A percentile compares a stretch with the other conserved stretches of the same genome.
phyloP scores from a whole-genome alignment of 208 protist species.

The Trichomonas vaginalis region DNA sequence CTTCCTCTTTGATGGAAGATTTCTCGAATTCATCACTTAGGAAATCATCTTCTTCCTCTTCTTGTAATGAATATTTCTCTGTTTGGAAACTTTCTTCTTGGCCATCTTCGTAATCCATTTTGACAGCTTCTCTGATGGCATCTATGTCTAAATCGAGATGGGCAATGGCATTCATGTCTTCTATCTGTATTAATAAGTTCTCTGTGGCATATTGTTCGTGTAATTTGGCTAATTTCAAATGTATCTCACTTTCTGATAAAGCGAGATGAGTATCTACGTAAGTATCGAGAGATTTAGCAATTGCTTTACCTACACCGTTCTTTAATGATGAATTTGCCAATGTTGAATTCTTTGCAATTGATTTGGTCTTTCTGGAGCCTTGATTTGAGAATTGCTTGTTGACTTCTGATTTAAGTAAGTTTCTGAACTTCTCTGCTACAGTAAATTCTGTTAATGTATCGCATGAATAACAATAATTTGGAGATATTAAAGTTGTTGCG shows the following conservation, averaged over 20 bases:
- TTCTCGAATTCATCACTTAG: neutral
- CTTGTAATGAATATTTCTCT: neutral
- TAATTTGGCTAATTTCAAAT: neutral
- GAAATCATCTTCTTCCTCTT: neutral
- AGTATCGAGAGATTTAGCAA: neutral
- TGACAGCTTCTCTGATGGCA: neutral
- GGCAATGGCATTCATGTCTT: neutral
- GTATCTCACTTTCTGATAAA: neutral
- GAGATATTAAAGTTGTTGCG: neutral
- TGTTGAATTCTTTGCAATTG: neutral
- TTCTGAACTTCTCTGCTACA: neutral
- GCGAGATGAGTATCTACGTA: neutral
- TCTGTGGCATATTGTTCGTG: neutral
- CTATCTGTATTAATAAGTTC: neutral
- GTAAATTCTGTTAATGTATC: neutral
- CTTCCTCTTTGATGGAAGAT: neutral
- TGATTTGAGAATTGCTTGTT: neutral
- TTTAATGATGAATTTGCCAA: neutral
- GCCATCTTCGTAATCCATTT: neutral
- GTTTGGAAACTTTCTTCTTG: neutral
- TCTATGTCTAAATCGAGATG: neutral
- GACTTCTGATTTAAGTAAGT: neutral
- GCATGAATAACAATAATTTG: neutral
- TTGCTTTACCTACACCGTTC: neutral
- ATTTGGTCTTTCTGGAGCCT: neutral